Percentiles rank a stretch among this genome's conserved stretches.
Evolutionary conservation across 2,329 filamentous ascomycete genomes (phyloP).

Genomic region (Xylaria sp.): DNA sequence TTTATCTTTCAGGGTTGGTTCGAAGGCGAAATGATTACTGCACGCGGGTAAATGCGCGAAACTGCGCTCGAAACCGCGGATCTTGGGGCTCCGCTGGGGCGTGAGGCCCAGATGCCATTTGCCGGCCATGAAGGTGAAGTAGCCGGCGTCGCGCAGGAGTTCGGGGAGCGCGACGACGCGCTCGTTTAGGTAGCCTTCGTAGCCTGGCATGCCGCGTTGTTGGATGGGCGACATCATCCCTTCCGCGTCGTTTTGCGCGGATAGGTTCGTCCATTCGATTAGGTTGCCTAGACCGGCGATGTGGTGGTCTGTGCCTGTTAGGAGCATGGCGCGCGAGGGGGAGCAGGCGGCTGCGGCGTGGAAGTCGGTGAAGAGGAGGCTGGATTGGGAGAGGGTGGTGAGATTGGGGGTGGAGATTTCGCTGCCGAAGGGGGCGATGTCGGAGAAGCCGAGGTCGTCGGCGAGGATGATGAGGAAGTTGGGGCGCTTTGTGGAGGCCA

Average conservation of each 20-base stretch:
- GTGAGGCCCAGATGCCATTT: slow-evolving; percentile 61
- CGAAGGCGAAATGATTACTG: slow-evolving; percentile 50
- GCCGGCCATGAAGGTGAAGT: slow-evolving; percentile 55
- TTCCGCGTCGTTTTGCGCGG: slow-evolving; percentile 31
- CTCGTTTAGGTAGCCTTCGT: slow-evolving; percentile 60
- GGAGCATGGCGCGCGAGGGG: slow-evolving; percentile 60
- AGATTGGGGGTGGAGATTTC: slow-evolving; percentile 58
- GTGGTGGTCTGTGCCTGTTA: slow-evolving; percentile 60
- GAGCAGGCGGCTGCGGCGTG: slow-evolving; percentile 61
- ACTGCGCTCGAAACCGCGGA: slow-evolving; percentile 53
- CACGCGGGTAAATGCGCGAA: slow-evolving; percentile 58
- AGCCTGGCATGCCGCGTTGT: slow-evolving; percentile 53
- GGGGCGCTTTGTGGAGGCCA: slow-evolving; percentile 37
- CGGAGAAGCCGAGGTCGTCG: slow-evolving; percentile 56
- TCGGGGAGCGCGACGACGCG: slow-evolving; percentile 54
- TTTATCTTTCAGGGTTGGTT: slow-evolving; percentile 36
- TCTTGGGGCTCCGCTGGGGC: slow-evolving; percentile 49
- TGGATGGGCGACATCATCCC: slow-evolving; percentile 32
- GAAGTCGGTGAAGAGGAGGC: slow-evolving; percentile 58
- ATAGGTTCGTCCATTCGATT: slow-evolving; percentile 44
- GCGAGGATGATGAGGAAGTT: slow-evolving; percentile 57
- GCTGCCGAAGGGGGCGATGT: slow-evolving; percentile 53
- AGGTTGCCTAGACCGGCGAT: slow-evolving; percentile 55
- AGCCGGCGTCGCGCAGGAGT: slow-evolving; percentile 52
- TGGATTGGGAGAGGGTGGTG: slow-evolving; percentile 45